These are phyloP conservation scores for Cercospora nicotianae DNA, from an alignment of 2,329 filamentous ascomycete genomes.

Conservation along the genomic window DNA sequence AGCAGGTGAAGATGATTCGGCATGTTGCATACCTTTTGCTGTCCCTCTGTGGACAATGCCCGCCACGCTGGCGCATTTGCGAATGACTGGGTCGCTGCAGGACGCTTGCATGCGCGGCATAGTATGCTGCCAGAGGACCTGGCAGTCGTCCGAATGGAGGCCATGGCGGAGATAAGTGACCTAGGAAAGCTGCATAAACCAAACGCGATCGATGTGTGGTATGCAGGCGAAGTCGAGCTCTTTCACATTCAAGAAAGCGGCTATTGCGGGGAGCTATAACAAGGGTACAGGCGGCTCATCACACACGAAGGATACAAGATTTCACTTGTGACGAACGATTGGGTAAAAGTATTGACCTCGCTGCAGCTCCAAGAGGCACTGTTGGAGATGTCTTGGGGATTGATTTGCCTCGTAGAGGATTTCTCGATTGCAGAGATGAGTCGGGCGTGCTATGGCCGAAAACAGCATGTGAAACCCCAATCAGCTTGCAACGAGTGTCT, in stretches of 20 bases:
- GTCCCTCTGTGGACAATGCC: constrained; percentile 46
- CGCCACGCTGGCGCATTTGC: constrained; percentile 42
- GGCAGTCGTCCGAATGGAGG: constrained; percentile 43
- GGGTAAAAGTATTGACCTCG: background rate
- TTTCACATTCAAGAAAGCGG: constrained; percentile 9
- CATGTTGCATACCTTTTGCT: constrained; percentile 47
- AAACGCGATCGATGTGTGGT: background rate
- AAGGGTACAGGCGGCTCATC: constrained; percentile 1
- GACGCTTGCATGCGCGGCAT: constrained; percentile 35
- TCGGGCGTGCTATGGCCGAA: constrained; percentile 10
- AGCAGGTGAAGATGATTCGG: background rate
- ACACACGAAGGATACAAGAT: background rate
- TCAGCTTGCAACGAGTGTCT: background rate
- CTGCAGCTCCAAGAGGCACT: background rate
- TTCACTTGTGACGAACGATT: background rate
- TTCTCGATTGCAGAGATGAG: background rate
- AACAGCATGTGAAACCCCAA: background rate
- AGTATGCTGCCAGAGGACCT: constrained; percentile 44
- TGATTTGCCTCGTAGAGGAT: background rate
- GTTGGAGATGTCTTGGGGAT: background rate
- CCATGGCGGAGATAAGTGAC: constrained; percentile 38
- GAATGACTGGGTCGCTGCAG: constrained; percentile 33
- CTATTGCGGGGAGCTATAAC: constrained; percentile 1
- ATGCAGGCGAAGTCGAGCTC: background rate
- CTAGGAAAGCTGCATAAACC: background rate